Base-by-base conservation (phyloP, 2,329 filamentous ascomycete species). In the Coleophoma crateriformis region DNA sequence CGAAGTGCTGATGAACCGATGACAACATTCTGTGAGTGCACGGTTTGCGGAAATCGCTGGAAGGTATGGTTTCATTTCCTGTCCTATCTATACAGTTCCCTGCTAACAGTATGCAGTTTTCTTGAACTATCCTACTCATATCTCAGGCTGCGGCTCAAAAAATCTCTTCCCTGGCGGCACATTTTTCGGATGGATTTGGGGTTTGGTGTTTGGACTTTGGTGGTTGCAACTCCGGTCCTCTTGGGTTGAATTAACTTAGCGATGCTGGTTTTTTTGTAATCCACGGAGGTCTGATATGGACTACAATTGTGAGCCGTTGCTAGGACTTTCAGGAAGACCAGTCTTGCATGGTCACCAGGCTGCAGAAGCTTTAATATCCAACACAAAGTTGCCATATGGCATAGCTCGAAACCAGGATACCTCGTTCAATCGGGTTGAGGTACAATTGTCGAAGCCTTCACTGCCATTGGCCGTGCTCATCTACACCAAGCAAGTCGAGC, bases 1-100 rank as follows among this genome's bases (percentile, higher is more conserved):
- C 81, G 94, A 57, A 88, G 83, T 73, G 94, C 94, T 58, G 94
- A 99, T 79, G 94, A 97, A 72, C 92, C 92, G 58, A 87, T 87
- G 84, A 87, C 84, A 54, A 87, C 84, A 34, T 87, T 87, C 67
- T 87, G 84, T 70, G 82, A 85, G 65, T 87, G 84, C 64, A 82
- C 81, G 64, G 75, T 80, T 55, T 87, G 84, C 62, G 84, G 84
- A 44, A 77, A 87, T 64, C 77, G 83, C 49, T 87, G 84, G 84
- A 87, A 87, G 79, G 83, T 85, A 72, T 66, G 76, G 62, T 27
- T 27, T 27, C 13, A 32, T 48, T 48, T 12, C 17, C 45, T 10
- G 27, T 19, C 14, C 8, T 27, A 27, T 8, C 13, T 47, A 14
- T 32, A 17, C 3, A 34, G 43, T 3, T 13, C 12, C 10, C 45